A percentile compares a stretch with the other conserved stretches of the same genome.
Evolutionary conservation across 2,329 filamentous ascomycete genomes (phyloP).

Genomic region (Botrytis fabae): DNA sequence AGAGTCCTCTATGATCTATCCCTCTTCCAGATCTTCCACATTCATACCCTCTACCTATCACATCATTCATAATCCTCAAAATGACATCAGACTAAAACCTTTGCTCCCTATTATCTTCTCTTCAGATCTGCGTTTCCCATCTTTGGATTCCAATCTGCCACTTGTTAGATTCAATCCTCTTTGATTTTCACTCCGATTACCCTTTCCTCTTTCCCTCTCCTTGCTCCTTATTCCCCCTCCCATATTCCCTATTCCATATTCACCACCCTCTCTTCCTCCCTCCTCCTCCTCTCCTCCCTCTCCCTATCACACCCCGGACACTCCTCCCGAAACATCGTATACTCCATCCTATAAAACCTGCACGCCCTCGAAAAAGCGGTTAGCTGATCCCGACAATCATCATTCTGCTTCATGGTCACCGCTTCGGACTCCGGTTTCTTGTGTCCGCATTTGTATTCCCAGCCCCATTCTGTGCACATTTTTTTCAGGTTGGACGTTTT

Average conservation of each 20-base stretch:
- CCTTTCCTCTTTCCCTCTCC: no score
- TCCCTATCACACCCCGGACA: background rate
- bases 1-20: no score
- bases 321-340: background rate
- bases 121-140: background rate
- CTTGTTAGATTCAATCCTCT: no score
- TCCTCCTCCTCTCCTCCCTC: background rate
- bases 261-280: no score
- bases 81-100: background rate
- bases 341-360: background rate
- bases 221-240: background rate
- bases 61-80: background rate
- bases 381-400: background rate
- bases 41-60: background rate
- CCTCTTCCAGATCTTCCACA: no score
- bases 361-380: background rate
- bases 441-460: background rate
- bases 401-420: background rate
- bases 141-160: background rate
- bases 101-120: background rate
- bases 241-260: no score
- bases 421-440: no score
- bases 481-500: background rate
- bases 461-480: background rate
- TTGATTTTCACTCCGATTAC: accelerated